A percentile compares a stretch with the other conserved stretches of the same genome.
Evolutionary conservation across 1,284 basidiomycete genomes (phyloP).

Genomic region (Ustilago crameri): DNA sequence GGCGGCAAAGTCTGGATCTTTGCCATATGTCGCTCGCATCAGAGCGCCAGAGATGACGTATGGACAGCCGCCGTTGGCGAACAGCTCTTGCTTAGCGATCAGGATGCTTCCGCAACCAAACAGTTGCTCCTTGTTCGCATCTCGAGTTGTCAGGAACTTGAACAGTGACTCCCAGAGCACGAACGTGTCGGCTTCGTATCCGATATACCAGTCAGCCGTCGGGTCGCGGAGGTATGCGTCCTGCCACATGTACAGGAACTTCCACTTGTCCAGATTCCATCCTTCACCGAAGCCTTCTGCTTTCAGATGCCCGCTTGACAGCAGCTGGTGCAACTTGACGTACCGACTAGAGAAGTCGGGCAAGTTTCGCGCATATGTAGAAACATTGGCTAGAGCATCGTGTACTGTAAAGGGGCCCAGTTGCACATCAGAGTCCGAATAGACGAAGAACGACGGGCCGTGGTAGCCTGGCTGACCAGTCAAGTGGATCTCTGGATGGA

Average conservation of each 20-base stretch:
- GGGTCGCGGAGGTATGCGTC: conserved; percentile 29
- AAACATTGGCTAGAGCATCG: conserved; percentile 37
- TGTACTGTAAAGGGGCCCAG: conserved; percentile 15
- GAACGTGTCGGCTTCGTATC: conserved; percentile 38
- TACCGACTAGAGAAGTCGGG: conserved; percentile 15
- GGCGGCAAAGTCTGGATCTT: conserved; percentile 15
- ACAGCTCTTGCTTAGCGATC: conserved; percentile 17
- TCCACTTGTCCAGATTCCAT: conserved; percentile 40
- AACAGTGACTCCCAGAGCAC: conserved; percentile 37
- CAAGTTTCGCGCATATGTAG: conserved; percentile 10
- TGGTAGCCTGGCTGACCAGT: conserved; percentile 7
- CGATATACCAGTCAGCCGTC: conserved; percentile 36
- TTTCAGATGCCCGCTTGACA: conserved; percentile 2
- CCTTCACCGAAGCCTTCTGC: conserved; percentile 12
- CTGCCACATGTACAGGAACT: conserved; percentile 46
- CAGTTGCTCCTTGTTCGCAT: conserved; percentile 14
- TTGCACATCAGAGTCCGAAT: conserved; percentile 20
- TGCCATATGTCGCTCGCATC: conserved; percentile 34
- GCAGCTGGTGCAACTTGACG: conserved; percentile 12
- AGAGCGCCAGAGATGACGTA: conserved; percentile 35
- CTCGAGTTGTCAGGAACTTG: conserved; percentile 17
- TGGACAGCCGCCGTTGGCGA: conserved; percentile 36
- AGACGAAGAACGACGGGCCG: conserved; percentile 22
- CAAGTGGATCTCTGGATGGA: conserved; percentile 7
- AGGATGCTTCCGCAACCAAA: conserved; percentile 28